A percentile compares a stretch with the other conserved stretches of the same genome.
Conservation (phyloP, 495 filamentous ascomycete genomes). For the Neurospora sp. region DNA sequence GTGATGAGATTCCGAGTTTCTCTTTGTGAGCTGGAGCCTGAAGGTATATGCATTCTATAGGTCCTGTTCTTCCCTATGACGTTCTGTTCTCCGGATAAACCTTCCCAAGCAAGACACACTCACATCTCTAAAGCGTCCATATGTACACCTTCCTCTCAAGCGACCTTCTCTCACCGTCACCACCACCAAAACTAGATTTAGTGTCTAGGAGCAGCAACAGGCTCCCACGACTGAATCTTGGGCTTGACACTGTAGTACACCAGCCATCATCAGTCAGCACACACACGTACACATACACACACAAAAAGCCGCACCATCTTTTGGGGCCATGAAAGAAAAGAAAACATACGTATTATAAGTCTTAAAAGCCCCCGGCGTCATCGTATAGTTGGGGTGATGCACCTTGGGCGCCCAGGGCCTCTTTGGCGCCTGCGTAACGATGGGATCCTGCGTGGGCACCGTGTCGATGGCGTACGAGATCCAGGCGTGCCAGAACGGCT, state of each 20-base stretch:
- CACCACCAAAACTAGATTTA: slow-evolving; percentile 2
- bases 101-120: not conserved
- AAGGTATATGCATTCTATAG: not conserved
- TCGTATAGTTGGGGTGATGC: slow-evolving; percentile 66
- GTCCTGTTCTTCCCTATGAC: not conserved
- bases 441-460: slow-evolving; percentile 65
- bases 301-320: not conserved
- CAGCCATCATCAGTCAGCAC: too few relatives aligned
- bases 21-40: not conserved
- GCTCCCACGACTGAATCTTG: slow-evolving; percentile 32
- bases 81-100: not conserved
- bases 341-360: slow-evolving; percentile 82
- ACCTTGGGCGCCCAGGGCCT: slow-evolving; percentile 63
- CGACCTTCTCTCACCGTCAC: not conserved
- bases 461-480: slow-evolving; percentile 88
- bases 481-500: slow-evolving; percentile 98
- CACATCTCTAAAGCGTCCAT: not conserved
- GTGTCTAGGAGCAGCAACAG: slow-evolving; percentile 22
- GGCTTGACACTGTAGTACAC: slow-evolving; percentile 22
- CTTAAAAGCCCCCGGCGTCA: slow-evolving; percentile 69
- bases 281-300: not conserved
- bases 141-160: not conserved
- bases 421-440: slow-evolving; percentile 45
- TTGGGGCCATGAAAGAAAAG: not conserved
- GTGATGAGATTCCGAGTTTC: not conserved